Evolutionary conservation across 169 alveolate genomes (phyloP), one percentile per base, ranked within the genome.

Genomic region (Eimeria acervulina): DNA sequence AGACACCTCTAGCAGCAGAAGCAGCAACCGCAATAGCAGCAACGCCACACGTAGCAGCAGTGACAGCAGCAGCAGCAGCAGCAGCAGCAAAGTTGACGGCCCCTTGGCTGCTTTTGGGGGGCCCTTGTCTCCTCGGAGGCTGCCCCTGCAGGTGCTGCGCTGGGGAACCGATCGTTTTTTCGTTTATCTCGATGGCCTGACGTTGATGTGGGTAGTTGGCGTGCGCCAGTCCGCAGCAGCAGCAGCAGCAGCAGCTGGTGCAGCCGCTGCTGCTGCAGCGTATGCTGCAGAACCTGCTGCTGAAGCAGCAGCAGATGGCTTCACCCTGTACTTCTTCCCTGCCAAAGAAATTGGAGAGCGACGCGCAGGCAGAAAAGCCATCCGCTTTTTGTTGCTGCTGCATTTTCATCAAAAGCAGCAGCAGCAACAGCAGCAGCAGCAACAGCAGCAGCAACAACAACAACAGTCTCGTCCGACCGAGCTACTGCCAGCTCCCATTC

Each of bases 101-200:
- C 90, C 90, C 70, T 17, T 80, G 5, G 90, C 90, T 23, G 90
- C 90, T 4, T 80, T 80, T 80, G 90, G 90, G 68, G 90, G 90
- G 90, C 90, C 90, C 44, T 26, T 80, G 68, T 31, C 90, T 17
- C 70, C 90, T n/a, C 40, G 23, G 5, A 68, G 90, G 21, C 68
- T 80, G 15, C 90, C 90, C 19, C 70, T 80, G 36, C 90, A 80
- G 40, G 90, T 47, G n/a, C 90, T 80, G 36, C 90, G 90, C 15
- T 80, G 63, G 63, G 90, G 70, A 12, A 80, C 90, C 12, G 90
- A 80, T 26, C 63, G 68, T 1, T 80, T 80, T 40, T 80, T 80
- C 26, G 70, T 80, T n/a, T 80, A 80, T 40, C 90, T 80, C 13
- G 90, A 80, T n/a, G 90, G 90, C 72, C 38, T 80, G 36, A 31